Percentiles rank a stretch among this genome's conserved stretches.
These are phyloP conservation scores for Trametes cubensis DNA, from an alignment of 768 basidiomycete species.

Conservation along the genomic window DNA sequence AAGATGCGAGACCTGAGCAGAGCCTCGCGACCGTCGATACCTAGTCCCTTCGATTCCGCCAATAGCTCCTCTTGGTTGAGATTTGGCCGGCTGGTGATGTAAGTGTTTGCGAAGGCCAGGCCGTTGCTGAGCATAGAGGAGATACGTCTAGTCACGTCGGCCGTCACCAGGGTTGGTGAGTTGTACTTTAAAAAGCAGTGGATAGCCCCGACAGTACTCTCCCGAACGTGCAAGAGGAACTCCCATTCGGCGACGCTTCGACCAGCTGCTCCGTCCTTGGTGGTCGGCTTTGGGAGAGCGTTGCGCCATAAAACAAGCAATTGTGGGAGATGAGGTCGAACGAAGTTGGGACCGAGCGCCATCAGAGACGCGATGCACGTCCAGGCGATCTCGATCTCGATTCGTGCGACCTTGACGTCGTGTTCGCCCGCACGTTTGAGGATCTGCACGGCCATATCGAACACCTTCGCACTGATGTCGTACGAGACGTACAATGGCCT, in stretches of 20 bases:
- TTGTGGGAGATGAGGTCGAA: constrained; percentile 90
- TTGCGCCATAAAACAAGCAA: constrained; percentile 96
- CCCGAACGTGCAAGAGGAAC: constrained; percentile 88
- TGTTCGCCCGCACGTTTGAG: constrained; percentile 92
- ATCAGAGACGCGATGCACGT: constrained; percentile 87
- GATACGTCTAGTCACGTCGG: constrained; percentile 89
- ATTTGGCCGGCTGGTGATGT: constrained; percentile 69
- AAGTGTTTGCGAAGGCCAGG: constrained; percentile 86
- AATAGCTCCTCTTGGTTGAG: constrained; percentile 53
- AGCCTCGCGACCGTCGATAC: constrained; percentile 77
- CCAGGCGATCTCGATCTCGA: constrained; percentile 95
- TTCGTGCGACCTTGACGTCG: constrained; percentile 75
- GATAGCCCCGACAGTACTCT: constrained; percentile 87
- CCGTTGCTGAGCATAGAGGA: constrained; percentile 87
- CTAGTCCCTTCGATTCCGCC: constrained; percentile 45
- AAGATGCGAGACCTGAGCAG: constrained; percentile 83
- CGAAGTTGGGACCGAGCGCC: constrained; percentile 91
- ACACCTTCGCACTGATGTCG: constrained; percentile 86
- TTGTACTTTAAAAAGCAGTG: constrained; percentile 88
- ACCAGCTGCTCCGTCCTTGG: constrained; percentile 72
- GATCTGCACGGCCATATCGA: constrained; percentile 88
- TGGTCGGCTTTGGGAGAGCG: constrained; percentile 91
- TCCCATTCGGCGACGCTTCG: constrained; percentile 82
- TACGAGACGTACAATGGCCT: constrained; percentile 93
- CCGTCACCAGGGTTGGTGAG: constrained; percentile 69